Percentiles rank a stretch among this genome's conserved stretches.
These are phyloP conservation scores for Dendrobium officinale DNA, from an alignment of 106 monocot genomes.

Conservation along the genomic window DNA sequence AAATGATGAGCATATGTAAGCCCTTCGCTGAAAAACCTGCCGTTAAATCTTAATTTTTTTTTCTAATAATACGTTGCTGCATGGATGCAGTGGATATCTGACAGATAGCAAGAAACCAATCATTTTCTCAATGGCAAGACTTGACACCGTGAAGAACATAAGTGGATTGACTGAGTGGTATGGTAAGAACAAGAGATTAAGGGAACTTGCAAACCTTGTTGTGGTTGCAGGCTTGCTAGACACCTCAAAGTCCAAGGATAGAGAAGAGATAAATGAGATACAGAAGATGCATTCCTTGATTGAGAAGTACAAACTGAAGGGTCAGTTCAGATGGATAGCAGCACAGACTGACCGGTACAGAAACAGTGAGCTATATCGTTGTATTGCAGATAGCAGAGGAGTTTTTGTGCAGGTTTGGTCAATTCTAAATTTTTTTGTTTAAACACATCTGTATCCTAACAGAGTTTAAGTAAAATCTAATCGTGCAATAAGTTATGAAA, in stretches of 20 bases:
- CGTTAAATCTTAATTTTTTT: neutral
- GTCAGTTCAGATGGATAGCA: constrained; percentile 91
- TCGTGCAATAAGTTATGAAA: neutral
- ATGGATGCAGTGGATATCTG: constrained; percentile 51
- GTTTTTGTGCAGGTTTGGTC: constrained; percentile 70
- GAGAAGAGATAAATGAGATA: constrained; percentile 88
- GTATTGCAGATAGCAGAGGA: constrained; percentile 85
- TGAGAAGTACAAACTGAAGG: constrained; percentile 65
- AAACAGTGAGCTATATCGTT: constrained; percentile 90
- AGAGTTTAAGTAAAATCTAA: neutral
- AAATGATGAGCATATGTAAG: constrained; percentile 77
- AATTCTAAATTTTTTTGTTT: neutral
- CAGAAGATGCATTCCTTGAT: constrained; percentile 90
- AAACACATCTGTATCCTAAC: neutral
- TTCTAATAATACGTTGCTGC: neutral
- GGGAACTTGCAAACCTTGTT: constrained; percentile 84
- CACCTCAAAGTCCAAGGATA: constrained; percentile 79
- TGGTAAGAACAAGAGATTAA: constrained; percentile 71
- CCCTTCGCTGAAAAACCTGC: neutral
- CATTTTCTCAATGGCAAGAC: constrained; percentile 97
- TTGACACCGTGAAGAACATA: constrained; percentile 94
- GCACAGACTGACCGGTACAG: constrained; percentile 76
- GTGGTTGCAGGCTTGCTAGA: constrained; percentile 88
- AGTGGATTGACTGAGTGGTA: constrained; percentile 87
- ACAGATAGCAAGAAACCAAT: constrained; percentile 77